Base-by-base conservation (phyloP, 495 filamentous ascomycete genomes). In the Trichoderma parareesei region DNA sequence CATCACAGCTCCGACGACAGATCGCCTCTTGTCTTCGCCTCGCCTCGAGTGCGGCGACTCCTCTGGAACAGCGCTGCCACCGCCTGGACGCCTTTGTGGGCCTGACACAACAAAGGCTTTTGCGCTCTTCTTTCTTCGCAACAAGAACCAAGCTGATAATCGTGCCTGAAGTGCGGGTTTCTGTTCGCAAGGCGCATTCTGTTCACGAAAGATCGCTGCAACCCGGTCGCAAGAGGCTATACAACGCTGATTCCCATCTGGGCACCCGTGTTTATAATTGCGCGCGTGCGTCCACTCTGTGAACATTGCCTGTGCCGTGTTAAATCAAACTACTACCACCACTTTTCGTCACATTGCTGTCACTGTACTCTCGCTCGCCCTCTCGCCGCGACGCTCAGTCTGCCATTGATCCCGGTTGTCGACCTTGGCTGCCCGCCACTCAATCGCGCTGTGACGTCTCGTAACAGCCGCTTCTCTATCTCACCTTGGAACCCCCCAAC, bases 271-370 rank as follows among this genome's bases (percentile, higher is more conserved):
- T 48, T 14, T 16, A 11, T 14, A 48, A 16, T 49, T 49, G 46
- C 53, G 53, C 53, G 53, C 53, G 53, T 27, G 53, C 8, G 53
- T 57, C 53, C 53, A 57, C 35, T 35, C 53, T 57, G 53, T 57
- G 53, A 57, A 57, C 53, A 35, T 57, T 57, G 53, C 20, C 27
- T 57, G 27, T 57, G 53, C 53, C 37, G 53, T 57, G 53, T 57
- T 37, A 11, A 27, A 35, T 57, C 53, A 33, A 55, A 57, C 11
- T 37, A 57, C 46, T 49, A 20, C 16, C 18, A 49, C 46, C 46
- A 18, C 14, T 7, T 49, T 18, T 18, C 20, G 27, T 27, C 27
- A 27, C 27, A 8, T 18, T 49, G 46, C 46, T 49, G 8, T 49
- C 8, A 18, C 46, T 18, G 46, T 49, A 57, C 53, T 57, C 14